Conservation (phyloP, 73 alveolate genomes). For the Tetrahymena malaccensis region DNA sequence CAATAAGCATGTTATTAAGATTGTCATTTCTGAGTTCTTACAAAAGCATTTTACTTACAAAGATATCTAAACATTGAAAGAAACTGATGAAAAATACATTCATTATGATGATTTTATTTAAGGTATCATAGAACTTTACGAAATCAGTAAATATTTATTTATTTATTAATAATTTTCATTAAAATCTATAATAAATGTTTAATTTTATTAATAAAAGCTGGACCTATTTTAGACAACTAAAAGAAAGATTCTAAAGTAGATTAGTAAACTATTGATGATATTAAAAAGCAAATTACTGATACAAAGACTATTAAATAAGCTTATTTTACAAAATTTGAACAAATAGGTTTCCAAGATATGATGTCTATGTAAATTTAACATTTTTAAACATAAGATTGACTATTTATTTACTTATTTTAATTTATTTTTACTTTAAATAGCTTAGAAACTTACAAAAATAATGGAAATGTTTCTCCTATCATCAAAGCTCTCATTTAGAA, state of each 20-base stretch:
- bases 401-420: neutral
- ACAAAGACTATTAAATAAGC: neutral
- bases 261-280: neutral
- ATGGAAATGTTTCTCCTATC: neutral
- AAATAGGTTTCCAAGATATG: neutral
- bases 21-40: neutral
- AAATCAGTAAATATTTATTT: neutral
- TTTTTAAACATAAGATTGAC: too few species aligned
- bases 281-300: neutral
- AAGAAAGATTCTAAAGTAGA: neutral
- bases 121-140: neutral
- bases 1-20: neutral
- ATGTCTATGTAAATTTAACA: neutral
- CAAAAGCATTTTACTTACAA: neutral
- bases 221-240: neutral
- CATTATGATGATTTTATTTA: neutral
- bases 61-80: neutral
- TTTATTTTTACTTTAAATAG: neutral
- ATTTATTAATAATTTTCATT: neutral
- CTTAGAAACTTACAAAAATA: neutral
- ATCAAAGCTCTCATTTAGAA: neutral
- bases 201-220: neutral
- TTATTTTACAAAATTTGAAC: neutral
- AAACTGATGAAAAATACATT: neutral
- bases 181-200: too few species aligned